Percentiles rank a stretch among this genome's conserved stretches.
Conservation (phyloP, 495 filamentous ascomycete genomes). For the Trypethelium eluteriae region DNA sequence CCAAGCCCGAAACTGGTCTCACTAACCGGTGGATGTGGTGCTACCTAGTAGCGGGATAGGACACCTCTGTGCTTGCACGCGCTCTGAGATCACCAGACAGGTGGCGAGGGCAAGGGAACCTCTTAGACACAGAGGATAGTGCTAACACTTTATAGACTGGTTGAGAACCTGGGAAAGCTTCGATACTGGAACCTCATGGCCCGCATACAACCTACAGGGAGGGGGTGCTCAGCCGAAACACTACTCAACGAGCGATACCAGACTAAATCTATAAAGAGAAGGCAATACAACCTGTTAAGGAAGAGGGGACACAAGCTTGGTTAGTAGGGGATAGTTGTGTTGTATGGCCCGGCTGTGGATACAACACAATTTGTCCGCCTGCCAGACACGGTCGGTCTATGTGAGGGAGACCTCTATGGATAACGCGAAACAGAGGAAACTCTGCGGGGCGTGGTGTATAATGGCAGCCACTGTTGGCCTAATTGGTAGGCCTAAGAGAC, state of each 20-base stretch:
- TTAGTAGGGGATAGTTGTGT: constrained; percentile 1
- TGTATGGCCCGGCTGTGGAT: neutral
- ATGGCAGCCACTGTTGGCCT: neutral
- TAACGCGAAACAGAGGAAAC: constrained; percentile 1
- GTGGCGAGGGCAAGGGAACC: neutral
- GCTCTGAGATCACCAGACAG: neutral
- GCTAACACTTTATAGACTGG: neutral
- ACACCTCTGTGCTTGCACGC: neutral
- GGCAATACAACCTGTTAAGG: neutral
- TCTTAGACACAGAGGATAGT: neutral
- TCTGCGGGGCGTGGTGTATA: neutral
- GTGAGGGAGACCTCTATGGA: neutral
- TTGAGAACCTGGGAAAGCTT: constrained; percentile 1
- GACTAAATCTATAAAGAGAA: constrained; percentile 2
- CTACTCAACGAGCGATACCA: constrained; percentile 1
- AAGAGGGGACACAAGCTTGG: constrained; percentile 1
- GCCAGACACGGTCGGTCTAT: neutral
- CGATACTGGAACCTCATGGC: neutral
- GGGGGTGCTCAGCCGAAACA: neutral
- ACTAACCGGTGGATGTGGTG: neutral
- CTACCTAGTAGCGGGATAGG: neutral
- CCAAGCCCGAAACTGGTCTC: neutral
- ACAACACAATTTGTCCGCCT: neutral
- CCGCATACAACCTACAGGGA: neutral
- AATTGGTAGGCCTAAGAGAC: neutral